phyloP scores from a whole-genome alignment of 768 basidiomycete species.

The Auriscalpium microsporum region DNA sequence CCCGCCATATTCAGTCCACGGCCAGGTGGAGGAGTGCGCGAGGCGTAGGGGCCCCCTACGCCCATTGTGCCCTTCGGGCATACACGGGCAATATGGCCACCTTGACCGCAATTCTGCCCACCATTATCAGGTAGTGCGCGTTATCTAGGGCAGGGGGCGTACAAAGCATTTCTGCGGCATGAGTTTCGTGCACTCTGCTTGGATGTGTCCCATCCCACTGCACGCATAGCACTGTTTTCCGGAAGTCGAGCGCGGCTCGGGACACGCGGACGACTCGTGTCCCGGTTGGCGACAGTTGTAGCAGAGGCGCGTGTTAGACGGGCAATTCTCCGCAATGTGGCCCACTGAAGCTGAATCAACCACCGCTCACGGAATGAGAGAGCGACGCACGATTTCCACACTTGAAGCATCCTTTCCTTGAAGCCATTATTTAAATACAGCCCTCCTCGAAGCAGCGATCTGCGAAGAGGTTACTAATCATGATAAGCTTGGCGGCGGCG shows the following conservation, averaged over 20 bases:
- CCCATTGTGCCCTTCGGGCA: constrained; percentile 49
- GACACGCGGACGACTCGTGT: constrained; percentile 84
- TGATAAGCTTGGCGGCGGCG: background rate
- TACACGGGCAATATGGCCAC: constrained; percentile 73
- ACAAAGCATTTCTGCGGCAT: constrained; percentile 84
- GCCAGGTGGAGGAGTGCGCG: constrained; percentile 67
- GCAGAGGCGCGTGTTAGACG: constrained; percentile 82
- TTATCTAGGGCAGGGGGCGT: constrained; percentile 21
- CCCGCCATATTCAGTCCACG: constrained; percentile 68
- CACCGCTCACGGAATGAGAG: background rate
- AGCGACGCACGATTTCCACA: constrained; percentile 76
- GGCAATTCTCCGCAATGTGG: constrained; percentile 88
- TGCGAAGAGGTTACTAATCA: background rate
- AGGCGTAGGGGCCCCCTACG: constrained; percentile 50
- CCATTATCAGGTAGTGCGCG: background rate
- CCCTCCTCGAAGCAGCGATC: background rate
- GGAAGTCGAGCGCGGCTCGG: constrained; percentile 71
- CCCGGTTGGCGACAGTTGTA: constrained; percentile 96
- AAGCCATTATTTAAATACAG: constrained; percentile 48
- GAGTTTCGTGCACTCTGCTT: constrained; percentile 77
- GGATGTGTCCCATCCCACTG: constrained; percentile 86
- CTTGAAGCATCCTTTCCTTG: constrained; percentile 88
- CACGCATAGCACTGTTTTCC: constrained; percentile 92
- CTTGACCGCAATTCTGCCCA: constrained; percentile 65
- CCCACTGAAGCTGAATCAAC: constrained; percentile 48